Percentiles rank a stretch among this genome's conserved stretches.
phyloP scores from a whole-genome alignment of 2,329 filamentous ascomycete species.

The Fusarium buxicola region DNA sequence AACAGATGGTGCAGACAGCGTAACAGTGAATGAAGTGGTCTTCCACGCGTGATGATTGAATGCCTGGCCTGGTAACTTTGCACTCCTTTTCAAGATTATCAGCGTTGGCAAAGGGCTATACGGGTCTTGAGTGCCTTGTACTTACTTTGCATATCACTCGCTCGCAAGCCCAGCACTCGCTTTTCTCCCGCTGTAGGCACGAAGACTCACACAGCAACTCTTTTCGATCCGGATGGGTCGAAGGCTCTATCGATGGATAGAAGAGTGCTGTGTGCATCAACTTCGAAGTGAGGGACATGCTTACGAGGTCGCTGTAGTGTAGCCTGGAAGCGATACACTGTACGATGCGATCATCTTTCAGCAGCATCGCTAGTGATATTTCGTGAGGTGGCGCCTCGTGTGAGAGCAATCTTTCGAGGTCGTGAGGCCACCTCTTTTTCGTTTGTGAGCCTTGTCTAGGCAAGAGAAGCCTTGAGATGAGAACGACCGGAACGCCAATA shows the following conservation, averaged over 20 bases:
- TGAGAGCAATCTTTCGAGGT: background rate
- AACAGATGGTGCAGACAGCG: slow-evolving; percentile 18
- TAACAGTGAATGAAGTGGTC: slow-evolving; percentile 25
- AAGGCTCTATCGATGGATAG: background rate
- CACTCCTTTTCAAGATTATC: background rate
- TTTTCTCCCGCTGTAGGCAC: slow-evolving; percentile 2
- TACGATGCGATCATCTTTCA: background rate
- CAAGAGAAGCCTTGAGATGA: slow-evolving; percentile 1
- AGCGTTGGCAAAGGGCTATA: no score
- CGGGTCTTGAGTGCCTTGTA: rapidly evolving
- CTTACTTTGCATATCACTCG: slow-evolving; percentile 24
- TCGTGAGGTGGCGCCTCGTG: background rate
- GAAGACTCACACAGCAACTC: slow-evolving; percentile 9
- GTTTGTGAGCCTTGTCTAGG: background rate
- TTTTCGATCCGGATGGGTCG: background rate
- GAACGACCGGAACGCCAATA: slow-evolving; percentile 1
- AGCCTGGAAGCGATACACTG: slow-evolving; percentile 4
- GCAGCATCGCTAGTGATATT: rapidly evolving
- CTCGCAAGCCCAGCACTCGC: slow-evolving; percentile 29
- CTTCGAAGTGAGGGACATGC: slow-evolving; percentile 14
- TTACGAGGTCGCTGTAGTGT: slow-evolving; percentile 20
- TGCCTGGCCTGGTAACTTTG: background rate
- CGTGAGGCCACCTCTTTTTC: background rate
- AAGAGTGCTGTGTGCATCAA: slow-evolving; percentile 9
- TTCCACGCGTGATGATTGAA: slow-evolving; percentile 6